Conservation (phyloP, 1,139 yeast genomes). For the Yamadazyma sp. region DNA sequence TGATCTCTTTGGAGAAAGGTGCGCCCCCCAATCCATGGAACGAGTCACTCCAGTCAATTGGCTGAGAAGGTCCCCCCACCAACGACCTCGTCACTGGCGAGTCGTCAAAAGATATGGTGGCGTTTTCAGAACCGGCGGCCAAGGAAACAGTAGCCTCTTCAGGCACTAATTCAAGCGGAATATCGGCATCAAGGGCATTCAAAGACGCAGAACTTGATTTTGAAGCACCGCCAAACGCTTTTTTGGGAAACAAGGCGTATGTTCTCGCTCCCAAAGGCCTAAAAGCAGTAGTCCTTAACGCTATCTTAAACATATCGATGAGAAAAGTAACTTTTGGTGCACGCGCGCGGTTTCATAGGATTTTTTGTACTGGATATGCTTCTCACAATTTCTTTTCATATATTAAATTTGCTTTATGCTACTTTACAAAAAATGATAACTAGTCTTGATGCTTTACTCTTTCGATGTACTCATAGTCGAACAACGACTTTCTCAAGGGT, state of each 20-base stretch:
- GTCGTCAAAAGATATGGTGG: conserved; percentile 8
- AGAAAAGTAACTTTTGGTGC: background rate
- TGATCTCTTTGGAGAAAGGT: conserved; percentile 66
- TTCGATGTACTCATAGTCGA: conserved; percentile 26
- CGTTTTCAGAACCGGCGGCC: background rate
- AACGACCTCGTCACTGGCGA: conserved; percentile 9
- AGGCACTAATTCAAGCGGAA: conserved; percentile 2
- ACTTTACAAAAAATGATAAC: background rate
- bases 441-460: conserved; percentile 17
- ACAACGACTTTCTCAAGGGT: conserved; percentile 27
- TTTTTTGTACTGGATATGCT: no score
- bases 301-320: background rate
- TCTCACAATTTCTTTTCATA: background rate
- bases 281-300: background rate
- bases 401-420: background rate
- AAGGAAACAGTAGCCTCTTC: background rate
- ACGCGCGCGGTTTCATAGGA: no score
- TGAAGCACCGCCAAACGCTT: conserved; percentile 1
- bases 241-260: conserved; percentile 16
- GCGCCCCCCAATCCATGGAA: conserved; percentile 80
- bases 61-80: conserved; percentile 11
- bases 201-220: background rate
- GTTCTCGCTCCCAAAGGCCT: conserved; percentile 3
- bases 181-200: conserved; percentile 2
- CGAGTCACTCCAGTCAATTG: conserved; percentile 69